Percentiles rank a stretch among this genome's conserved stretches.
Evolutionary conservation across 2,329 filamentous ascomycete species (phyloP).

Genomic region (Cladosporium sp.): DNA sequence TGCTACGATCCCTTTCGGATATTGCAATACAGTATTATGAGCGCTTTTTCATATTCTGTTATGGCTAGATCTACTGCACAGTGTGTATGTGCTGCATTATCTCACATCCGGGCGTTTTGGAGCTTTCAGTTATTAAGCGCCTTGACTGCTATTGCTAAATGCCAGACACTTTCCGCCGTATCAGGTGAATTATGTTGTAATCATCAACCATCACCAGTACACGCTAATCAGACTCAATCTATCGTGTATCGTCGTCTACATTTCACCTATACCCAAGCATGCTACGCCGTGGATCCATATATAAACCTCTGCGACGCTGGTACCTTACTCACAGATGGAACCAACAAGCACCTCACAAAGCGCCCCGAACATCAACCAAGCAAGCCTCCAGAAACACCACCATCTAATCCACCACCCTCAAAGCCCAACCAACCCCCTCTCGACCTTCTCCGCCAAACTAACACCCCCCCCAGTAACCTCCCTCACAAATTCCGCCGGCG

Average conservation of each 20-base stretch:
- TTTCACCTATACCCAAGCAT: neutral
- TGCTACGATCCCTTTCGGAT: neutral
- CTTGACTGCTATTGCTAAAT: neutral
- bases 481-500: conserved; percentile 58
- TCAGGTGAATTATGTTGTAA: neutral
- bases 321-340: neutral
- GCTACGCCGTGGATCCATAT: neutral
- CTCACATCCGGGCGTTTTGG: neutral
- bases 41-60: neutral
- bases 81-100: neutral
- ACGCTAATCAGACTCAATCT: neutral
- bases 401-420: neutral
- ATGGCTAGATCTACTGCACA: neutral
- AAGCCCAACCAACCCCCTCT: neutral
- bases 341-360: neutral
- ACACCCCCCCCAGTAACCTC: conserved; percentile 74
- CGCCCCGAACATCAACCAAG: neutral
- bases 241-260: neutral
- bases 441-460: conserved; percentile 52
- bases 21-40: neutral
- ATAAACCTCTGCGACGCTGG: neutral
- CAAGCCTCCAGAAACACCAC: neutral
- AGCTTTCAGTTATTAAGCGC: neutral
- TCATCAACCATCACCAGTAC: neutral
- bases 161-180: neutral